phyloP scores from a whole-genome alignment of 352 stramenopile species.

The Phytophthora melonis region DNA sequence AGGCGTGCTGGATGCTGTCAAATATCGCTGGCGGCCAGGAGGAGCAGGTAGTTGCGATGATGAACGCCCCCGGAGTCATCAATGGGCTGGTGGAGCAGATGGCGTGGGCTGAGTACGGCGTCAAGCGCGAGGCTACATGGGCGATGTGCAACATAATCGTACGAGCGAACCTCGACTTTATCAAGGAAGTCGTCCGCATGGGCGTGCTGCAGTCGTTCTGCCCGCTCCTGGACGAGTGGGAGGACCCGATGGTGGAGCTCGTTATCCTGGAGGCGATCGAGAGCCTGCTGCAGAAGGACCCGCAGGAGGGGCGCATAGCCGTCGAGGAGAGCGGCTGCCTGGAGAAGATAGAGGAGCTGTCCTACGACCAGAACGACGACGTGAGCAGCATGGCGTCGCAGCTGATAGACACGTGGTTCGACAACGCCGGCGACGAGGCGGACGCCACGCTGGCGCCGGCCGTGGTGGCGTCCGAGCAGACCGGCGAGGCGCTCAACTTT shows the following conservation, averaged over 20 bases:
- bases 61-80: slow-evolving; percentile 75
- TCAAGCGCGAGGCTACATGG: slow-evolving; percentile 88
- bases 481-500: slow-evolving; percentile 65
- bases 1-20: slow-evolving; percentile 90
- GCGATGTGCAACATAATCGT: slow-evolving; percentile 90
- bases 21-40: slow-evolving; percentile 84
- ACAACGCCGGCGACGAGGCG: slow-evolving; percentile 58
- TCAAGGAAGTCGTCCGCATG: slow-evolving; percentile 74
- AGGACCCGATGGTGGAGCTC: slow-evolving; percentile 88
- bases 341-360: slow-evolving; percentile 83
- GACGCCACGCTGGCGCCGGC: slow-evolving; percentile 57
- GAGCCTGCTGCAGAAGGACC: slow-evolving; percentile 74
- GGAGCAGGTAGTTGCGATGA: slow-evolving; percentile 81
- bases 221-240: slow-evolving; percentile 82
- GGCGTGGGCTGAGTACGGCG: slow-evolving; percentile 87
- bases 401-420: slow-evolving; percentile 88
- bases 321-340: slow-evolving; percentile 86
- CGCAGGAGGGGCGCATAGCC: slow-evolving; percentile 62
- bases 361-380: slow-evolving; percentile 84
- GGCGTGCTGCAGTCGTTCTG: slow-evolving; percentile 79
- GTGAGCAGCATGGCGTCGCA: slow-evolving; percentile 78
- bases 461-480: slow-evolving; percentile 51
- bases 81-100: slow-evolving; percentile 80
- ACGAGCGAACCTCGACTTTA: slow-evolving; percentile 62
- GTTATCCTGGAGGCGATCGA: slow-evolving; percentile 87